These are phyloP conservation scores for Uronychia setigera DNA, from an alignment of 73 alveolate species.

Conservation along the genomic window DNA sequence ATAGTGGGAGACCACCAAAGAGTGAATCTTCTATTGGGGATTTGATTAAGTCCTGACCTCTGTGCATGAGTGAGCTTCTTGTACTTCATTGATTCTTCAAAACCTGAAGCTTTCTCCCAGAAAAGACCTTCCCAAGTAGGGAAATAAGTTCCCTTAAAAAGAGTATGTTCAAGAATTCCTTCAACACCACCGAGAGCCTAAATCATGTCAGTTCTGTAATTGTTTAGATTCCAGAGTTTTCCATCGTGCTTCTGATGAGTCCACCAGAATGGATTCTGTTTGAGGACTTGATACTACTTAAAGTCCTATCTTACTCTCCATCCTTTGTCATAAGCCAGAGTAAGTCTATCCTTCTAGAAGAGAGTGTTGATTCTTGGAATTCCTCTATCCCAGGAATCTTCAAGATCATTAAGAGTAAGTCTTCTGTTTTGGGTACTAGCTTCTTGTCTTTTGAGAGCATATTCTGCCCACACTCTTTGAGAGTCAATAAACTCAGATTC, in stretches of 20 bases:
- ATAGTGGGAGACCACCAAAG: conserved; percentile 99
- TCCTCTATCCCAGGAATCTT: conserved; percentile 99
- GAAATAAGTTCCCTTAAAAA: conserved; percentile 99
- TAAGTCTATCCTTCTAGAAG: conserved; percentile 99
- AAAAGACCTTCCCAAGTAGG: conserved; percentile 99
- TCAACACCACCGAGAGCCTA: conserved; percentile 99
- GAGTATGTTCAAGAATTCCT: conserved; percentile 99
- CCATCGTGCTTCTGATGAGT: conserved; percentile 99
- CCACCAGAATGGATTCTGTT: conserved; percentile 99
- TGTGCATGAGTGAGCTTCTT: conserved; percentile 99
- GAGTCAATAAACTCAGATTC: conserved; percentile 99
- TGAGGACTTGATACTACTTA: conserved; percentile 95
- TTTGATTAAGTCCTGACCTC: conserved; percentile 98
- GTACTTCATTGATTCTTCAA: conserved; percentile 99
- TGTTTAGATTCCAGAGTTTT: conserved; percentile 99
- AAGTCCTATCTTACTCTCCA: conserved; percentile 99
- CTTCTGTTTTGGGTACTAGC: conserved; percentile 99
- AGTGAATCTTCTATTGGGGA: conserved; percentile 99
- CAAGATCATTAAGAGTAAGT: conserved; percentile 98
- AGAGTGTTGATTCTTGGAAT: conserved; percentile 99
- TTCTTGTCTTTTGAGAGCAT: conserved; percentile 99
- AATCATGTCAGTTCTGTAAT: conserved; percentile 99
- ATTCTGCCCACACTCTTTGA: conserved; percentile 99
- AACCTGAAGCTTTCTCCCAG: conserved; percentile 99
- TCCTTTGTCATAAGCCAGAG: conserved; percentile 99